Evolutionary conservation across 495 filamentous ascomycete species (phyloP), one percentile per base, ranked within the genome.

Genomic region (Xylaria venustula): DNA sequence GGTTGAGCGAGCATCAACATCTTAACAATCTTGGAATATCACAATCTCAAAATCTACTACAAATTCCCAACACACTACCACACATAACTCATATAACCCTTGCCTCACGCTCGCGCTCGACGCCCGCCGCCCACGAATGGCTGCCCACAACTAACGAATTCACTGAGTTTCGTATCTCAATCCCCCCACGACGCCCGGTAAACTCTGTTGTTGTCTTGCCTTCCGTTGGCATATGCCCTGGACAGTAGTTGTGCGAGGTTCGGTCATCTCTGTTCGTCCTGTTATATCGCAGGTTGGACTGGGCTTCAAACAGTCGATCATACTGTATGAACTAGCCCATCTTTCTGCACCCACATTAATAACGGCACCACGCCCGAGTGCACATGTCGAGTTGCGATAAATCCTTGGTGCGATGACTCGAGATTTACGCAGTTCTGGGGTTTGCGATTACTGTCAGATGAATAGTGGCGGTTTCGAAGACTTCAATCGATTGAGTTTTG

Each of bases 301-400:
- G 52, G 30, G 14, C 26, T 19, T 55, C 36, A 22, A 42, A 55
- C 52, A 55, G 19, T 55, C 52, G 34, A 44, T 55, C 52, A 34
- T 36, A 55, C 52, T 41, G 36, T 34, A 17, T 20, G 52, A 55
- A 55, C 30, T 55, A 17, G 8, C 52, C 52, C 52, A 26, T 42
- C 52, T 55, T 28, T 55, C 36, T 55, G 52, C 52, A 55, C 26
- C 52, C 52, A 17, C 52, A 55, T 45, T 42, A 36, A 32, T 55
- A 55, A 15, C 42, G 3, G 20, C 26, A 17, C 23, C 30, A 41
- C 23, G 17, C 14, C 30, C 26, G 52, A 55, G 52, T 55, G 36
- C 52, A 55, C 52, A 55, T 55, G 52, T 37, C 22, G 8, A 26
- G 37, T 37, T 37, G 30, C 50, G 50, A 40, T 12, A 41, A 25